Percentiles rank a stretch among this genome's conserved stretches.
Conservation (phyloP, 176 grass and related monocot species). For the Luzula sylvatica region DNA sequence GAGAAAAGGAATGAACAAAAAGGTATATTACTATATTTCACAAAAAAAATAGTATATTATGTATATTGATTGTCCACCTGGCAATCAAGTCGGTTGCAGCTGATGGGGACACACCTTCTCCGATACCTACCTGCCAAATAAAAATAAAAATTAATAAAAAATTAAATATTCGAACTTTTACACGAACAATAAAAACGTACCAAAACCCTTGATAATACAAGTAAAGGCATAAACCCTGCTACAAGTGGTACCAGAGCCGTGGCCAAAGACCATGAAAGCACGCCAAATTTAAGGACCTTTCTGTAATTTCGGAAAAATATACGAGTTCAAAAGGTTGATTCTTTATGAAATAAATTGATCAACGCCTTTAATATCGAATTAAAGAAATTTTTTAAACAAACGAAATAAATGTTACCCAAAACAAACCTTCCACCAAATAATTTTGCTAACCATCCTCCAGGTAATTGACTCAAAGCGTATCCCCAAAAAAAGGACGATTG, state of each 20-base stretch:
- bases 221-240: slow-evolving; percentile 87
- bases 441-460: slow-evolving; percentile 83
- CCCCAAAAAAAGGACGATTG: slow-evolving; percentile 97
- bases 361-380: too few species aligned
- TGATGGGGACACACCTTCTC: slow-evolving; percentile 99
- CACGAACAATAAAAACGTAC: slow-evolving; percentile 30
- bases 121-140: slow-evolving; percentile 73
- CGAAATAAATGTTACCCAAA: slow-evolving; percentile 6
- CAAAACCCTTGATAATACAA: slow-evolving; percentile 82
- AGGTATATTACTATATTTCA: too few species aligned
- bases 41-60: too few species aligned
- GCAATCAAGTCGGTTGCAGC: slow-evolving; percentile 91
- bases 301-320: slow-evolving; percentile 32
- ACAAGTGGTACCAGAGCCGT: slow-evolving; percentile 58
- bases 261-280: slow-evolving; percentile 73
- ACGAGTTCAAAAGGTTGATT: too few species aligned
- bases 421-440: slow-evolving; percentile 97
- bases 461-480: slow-evolving; percentile 86
- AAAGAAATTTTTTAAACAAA: not conserved
- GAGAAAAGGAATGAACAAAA: not conserved
- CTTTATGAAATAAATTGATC: too few species aligned
- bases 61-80: not conserved
- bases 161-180: not conserved
- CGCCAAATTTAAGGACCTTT: slow-evolving; percentile 76
- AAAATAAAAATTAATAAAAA: slow-evolving; percentile 20